Conservation (phyloP, 495 filamentous ascomycete genomes). For the Hypoxylon intermedium region DNA sequence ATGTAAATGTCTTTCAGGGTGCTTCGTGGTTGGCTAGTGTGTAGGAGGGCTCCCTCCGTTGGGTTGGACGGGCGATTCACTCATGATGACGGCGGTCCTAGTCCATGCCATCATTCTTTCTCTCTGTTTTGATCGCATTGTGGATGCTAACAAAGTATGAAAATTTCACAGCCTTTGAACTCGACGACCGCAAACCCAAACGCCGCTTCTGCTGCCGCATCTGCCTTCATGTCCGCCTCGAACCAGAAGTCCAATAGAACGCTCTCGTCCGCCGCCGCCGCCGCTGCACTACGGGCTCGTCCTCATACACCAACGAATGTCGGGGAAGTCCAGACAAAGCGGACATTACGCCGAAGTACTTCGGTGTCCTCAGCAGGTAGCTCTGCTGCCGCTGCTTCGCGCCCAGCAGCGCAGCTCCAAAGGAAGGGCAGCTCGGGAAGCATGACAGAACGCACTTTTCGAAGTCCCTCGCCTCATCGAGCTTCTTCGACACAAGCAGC, state of each 20-base stretch:
- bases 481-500: constrained; percentile 36
- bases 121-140: constrained; percentile 1
- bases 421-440: constrained; percentile 75
- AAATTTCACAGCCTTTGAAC: constrained; percentile 60
- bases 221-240: constrained; percentile 76
- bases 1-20: constrained; percentile 27
- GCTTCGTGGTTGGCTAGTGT: constrained; percentile 23
- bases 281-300: constrained; percentile 78
- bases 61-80: constrained; percentile 20
- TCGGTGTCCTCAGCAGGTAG: constrained; percentile 73
- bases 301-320: constrained; percentile 78
- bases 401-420: constrained; percentile 55
- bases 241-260: constrained; percentile 58
- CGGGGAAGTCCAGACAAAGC: constrained; percentile 84
- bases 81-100: constrained; percentile 33
- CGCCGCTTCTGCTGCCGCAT: constrained; percentile 75
- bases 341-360: constrained; percentile 73
- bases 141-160: constrained; percentile 22
- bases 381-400: constrained; percentile 49
- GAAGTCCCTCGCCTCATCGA: constrained; percentile 68
- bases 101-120: constrained; percentile 21
- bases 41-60: constrained; percentile 15
- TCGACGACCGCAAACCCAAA: constrained; percentile 69
- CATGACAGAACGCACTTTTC: constrained; percentile 86
- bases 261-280: constrained; percentile 85